Base-by-base conservation (phyloP, 2,329 filamentous ascomycete species). In the Colletotrichum caudatum region DNA sequence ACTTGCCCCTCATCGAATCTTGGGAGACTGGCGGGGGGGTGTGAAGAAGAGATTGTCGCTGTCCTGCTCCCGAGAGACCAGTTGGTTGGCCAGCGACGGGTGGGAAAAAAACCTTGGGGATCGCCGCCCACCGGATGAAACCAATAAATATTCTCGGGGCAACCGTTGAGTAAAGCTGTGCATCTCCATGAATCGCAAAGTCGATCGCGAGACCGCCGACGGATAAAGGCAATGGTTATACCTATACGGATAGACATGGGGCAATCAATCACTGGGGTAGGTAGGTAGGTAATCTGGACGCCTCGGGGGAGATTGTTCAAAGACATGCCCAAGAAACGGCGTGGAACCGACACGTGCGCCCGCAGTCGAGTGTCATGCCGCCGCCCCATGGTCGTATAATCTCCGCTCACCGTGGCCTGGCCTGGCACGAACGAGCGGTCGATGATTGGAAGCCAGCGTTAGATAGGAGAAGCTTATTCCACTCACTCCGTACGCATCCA, bases 1-100 rank as follows among this genome's bases (percentile, higher is more conserved):
- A 41, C 12, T 61, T 73, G 73, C 58, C 41, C 18, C 70, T 75
- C 64, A 75, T 66, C 74, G 74, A 70, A 51, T 56, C 56, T 64
- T 54, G 51, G 59, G 66, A 71, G 61, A 53, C 58, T 53, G 54
- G 53, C 58, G 57, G 64, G 57, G 62, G 37, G 37, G 39, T 50
- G 66, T 58, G 70, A 66, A 37, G 51, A 72, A 61, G 66, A 73
- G 64, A 76, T 66, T 66, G 60, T 39, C 70, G 20, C 74, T 54
- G 74, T 75, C 35, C 73, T 54, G 67, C 48, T 68, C 71, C 57
- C 67, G 63, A 62, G 59, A 51, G 58, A 57, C 65, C 66, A 12
- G 60, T 64, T 65, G 39, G 50, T 58, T 62, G 33, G 56, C 35
- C 46, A 37, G 56, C 46, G 64, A n/a, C 48, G 61, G 60, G 50